phyloP scores from a whole-genome alignment of 495 filamentous ascomycete species.

The Neurospora intermedia region DNA sequence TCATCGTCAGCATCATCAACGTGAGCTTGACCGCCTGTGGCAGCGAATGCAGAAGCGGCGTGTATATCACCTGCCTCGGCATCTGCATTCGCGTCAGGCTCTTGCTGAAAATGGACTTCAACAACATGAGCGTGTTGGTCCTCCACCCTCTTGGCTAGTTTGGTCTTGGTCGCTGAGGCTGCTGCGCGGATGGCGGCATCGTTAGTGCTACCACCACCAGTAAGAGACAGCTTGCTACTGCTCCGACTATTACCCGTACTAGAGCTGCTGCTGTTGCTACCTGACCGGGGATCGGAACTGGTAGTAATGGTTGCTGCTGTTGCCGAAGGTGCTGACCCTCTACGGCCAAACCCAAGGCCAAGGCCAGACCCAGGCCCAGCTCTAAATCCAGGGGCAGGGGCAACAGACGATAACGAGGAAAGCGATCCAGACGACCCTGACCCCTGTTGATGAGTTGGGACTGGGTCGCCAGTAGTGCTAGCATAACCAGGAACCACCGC shows the following conservation, averaged over 20 bases:
- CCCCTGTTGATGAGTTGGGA: not conserved
- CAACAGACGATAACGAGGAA: not conserved
- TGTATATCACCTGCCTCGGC: not conserved
- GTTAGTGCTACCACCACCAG: not conserved
- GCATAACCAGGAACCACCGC: not conserved
- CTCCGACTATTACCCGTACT: not conserved
- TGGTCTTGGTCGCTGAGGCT: not conserved
- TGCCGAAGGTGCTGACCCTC: not conserved
- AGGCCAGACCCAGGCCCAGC: not conserved
- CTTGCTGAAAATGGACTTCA: not conserved
- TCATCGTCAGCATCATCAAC: conserved; percentile 2
- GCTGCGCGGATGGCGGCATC: not conserved
- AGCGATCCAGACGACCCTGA: not conserved
- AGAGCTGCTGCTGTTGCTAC: not conserved
- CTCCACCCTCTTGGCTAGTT: not conserved
- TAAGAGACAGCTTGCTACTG: not conserved
- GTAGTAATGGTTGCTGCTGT: not conserved
- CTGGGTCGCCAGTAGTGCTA: not conserved
- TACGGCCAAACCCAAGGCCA: not conserved
- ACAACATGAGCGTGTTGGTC: not conserved
- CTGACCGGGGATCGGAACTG: not conserved
- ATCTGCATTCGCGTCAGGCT: not conserved
- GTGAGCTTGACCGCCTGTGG: not conserved
- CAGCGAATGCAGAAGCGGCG: not conserved
- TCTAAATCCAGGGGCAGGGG: not conserved